Evolutionary conservation across 1,284 basidiomycete genomes (phyloP), one percentile per base, ranked within the genome.

Genomic region (Pascua guehoae): DNA sequence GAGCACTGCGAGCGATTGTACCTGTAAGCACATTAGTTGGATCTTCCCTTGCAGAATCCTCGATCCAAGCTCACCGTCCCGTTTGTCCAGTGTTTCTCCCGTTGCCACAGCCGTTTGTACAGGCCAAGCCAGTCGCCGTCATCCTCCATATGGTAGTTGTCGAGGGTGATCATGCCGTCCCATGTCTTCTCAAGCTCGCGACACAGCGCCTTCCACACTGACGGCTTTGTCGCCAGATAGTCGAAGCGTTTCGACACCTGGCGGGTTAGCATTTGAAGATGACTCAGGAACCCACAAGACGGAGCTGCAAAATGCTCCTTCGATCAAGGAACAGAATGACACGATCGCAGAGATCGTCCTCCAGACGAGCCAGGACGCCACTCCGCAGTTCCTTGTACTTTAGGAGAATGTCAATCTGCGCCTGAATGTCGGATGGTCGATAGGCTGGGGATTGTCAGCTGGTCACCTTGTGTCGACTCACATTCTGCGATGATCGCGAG

Each of bases 221-320:
- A 83, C 3, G 88, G 88, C 58, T 86, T 81, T 51, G 85, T 84
- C 1, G 88, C 83, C 47, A 86, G 79, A 14, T 81, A 76, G 53
- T 86, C 83, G 86, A 89, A 92, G 61, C 84, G 85, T 70, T 85
- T 85, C 5, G 87, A 89, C 1, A 91, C 88, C 83, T 87, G 66
- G 12, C 7, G 10, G 11, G 44, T 53, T 61, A 53, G 58, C 63
- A n/a, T 16, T 52, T 44, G 42, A 17, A 52, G 38, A 42, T 14
- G 14, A 43, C 50, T n/a, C 53, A 43, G 84, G 83, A 32, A 85
- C 79, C 37, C 44, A 70, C 70, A 40, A 57, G 49, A 15, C 67
- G 54, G 14, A 68, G 54, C 0, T 74, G 79, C 2, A 91, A 75
- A 8, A 91, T 78, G 57, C 91, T 86, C 54, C 78, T 75, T 9